phyloP scores from a whole-genome alignment of 2,329 filamentous ascomycete species.

The Penicillium vulpinum region DNA sequence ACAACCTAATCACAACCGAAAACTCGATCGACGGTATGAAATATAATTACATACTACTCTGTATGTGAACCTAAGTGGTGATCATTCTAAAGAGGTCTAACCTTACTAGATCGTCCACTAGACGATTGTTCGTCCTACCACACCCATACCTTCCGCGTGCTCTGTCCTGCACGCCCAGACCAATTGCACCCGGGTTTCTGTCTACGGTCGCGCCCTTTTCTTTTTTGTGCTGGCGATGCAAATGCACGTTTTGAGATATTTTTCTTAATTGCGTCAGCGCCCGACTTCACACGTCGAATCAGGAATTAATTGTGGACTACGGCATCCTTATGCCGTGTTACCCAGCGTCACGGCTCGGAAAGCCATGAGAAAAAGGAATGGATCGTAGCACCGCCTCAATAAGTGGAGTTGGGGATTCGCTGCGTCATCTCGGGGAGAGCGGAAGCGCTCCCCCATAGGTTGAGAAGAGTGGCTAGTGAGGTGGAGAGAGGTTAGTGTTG shows the following conservation, averaged over 20 bases:
- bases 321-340: neutral
- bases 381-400: constrained; percentile 9
- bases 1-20: neutral
- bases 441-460: neutral
- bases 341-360: constrained; percentile 3
- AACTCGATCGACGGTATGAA: neutral
- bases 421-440: constrained; percentile 8
- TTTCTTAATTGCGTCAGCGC: neutral
- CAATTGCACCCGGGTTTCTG: neutral
- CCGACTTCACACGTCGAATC: neutral
- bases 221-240: neutral
- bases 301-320: neutral
- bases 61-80: neutral
- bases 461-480: constrained; percentile 5
- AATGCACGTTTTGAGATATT: neutral
- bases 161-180: neutral
- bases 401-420: neutral
- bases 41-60: neutral
- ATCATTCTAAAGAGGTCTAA: neutral
- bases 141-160: neutral
- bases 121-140: neutral
- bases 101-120: neutral
- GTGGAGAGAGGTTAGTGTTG: neutral
- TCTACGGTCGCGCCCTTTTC: neutral
- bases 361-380: neutral